Conservation (phyloP, 495 filamentous ascomycete species). For the Staphylotrichum longicolle region DNA sequence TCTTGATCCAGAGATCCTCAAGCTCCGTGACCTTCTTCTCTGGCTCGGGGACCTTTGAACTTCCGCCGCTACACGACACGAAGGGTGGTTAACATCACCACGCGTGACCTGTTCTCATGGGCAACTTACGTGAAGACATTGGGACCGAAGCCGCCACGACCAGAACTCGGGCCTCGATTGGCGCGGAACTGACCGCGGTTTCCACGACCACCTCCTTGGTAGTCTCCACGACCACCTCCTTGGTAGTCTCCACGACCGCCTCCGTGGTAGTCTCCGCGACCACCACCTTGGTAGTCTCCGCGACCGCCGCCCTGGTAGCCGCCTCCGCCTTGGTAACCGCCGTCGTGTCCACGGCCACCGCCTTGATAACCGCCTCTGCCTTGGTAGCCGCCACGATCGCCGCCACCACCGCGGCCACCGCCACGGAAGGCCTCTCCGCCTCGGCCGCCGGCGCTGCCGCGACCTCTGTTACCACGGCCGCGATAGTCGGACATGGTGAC, state of each 20-base stretch:
- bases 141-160: slow-evolving; percentile 20
- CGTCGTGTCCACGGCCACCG: slow-evolving; percentile 26
- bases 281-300: slow-evolving; percentile 17
- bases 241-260: slow-evolving; percentile 26
- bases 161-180: too few species aligned
- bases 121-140: slow-evolving; percentile 36
- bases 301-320: slow-evolving; percentile 32
- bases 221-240: slow-evolving; percentile 21
- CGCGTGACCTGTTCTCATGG: neutral
- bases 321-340: slow-evolving; percentile 19
- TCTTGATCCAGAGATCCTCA: slow-evolving; percentile 36
- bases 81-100: slow-evolving; percentile 14
- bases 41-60: slow-evolving; percentile 25
- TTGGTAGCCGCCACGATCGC: slow-evolving; percentile 28
- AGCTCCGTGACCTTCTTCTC: slow-evolving; percentile 35
- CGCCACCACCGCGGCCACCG: slow-evolving; percentile 25
- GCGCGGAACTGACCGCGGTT: too few species aligned
- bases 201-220: neutral
- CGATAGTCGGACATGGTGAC: slow-evolving; percentile 5
- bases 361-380: slow-evolving; percentile 23
- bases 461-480: slow-evolving; percentile 19
- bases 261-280: slow-evolving; percentile 26
- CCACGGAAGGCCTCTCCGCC: slow-evolving; percentile 28
- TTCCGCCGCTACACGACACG: slow-evolving; percentile 4
- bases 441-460: slow-evolving; percentile 18